Conservation (phyloP, 352 stramenopile genomes). For the Achlya hypogyna region DNA sequence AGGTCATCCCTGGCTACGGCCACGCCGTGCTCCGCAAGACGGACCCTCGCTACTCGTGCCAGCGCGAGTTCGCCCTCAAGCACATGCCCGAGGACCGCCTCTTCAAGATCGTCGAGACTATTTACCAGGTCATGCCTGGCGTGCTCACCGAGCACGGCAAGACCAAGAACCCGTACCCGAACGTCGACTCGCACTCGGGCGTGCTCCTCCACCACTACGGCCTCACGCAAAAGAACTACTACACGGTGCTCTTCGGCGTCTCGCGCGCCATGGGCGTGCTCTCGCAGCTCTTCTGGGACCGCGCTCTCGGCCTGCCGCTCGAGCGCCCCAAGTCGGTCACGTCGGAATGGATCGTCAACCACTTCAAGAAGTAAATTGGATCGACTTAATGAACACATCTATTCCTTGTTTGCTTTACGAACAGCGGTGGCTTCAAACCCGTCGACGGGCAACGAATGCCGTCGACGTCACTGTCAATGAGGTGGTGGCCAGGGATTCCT, state of each 20-base stretch:
- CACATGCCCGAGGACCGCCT: conserved; percentile 98
- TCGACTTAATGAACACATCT: too few species aligned
- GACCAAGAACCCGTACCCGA: conserved; percentile 99
- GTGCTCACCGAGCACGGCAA: conserved; percentile 99
- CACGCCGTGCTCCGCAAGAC: conserved; percentile 98
- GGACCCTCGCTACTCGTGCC: conserved; percentile 97
- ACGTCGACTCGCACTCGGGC: conserved; percentile 98
- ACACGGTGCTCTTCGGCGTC: conserved; percentile 99
- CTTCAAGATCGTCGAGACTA: conserved; percentile 99
- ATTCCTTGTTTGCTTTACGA: too few species aligned
- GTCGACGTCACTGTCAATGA: background rate
- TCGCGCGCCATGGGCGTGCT: conserved; percentile 96
- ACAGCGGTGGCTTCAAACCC: too few species aligned
- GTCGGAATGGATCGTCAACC: conserved; percentile 95
- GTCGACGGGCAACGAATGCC: background rate
- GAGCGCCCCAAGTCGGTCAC: conserved; percentile 99
- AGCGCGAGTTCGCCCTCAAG: conserved; percentile 99
- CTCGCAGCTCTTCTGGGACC: conserved; percentile 98
- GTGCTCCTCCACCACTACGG: conserved; percentile 99
- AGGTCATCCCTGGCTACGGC: conserved; percentile 98
- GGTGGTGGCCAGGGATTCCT: background rate
- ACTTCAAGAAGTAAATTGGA: conserved; percentile 86
- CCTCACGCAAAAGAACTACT: conserved; percentile 99
- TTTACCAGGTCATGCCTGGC: conserved; percentile 98
- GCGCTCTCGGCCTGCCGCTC: conserved; percentile 94